Base-by-base conservation (phyloP, 768 basidiomycete species). In the Macrolepiota fuliginosa region DNA sequence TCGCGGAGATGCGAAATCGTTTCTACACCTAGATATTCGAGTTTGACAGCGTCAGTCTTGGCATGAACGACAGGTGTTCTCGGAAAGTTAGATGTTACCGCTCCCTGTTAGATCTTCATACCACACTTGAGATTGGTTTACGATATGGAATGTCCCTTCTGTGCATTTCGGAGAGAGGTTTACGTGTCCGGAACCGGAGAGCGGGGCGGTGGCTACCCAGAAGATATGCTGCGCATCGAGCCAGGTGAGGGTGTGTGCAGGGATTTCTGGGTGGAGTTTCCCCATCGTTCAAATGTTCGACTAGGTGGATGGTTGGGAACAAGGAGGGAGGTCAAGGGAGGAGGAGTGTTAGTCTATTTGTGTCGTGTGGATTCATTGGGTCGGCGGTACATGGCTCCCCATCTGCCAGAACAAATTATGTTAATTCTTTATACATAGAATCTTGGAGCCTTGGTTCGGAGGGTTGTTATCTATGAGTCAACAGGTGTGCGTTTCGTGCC, bases 91-190 rank as follows among this genome's bases (percentile, higher is more conserved):
- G 7, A 32, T 7, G 7, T 32, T 62, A 87, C 88, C 88, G 63
- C 86, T 85, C 9, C 89, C 89, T 19, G 83, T 85, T 49, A 89
- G 76, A 68, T 91, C 89, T 67, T 91, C 87, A 64, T 91, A 91
- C 89, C 89, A 90, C 1, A 87, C 84, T 50, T 71, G 74, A 45
- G 76, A 81, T 19, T 79, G 71, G 59, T 83, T 74, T 15, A 81
- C 75, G 63, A 89, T 68, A 65, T 87, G 87, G 67, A 91, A 89
- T 3, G 82, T 82, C 7, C 83, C 83, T 62, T 79, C 72, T 27
- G 81, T 74, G 49, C 85, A 86, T 65, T 90, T 90, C 0, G 89
- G 87, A 0, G 86, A 89, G 25, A 90, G 69, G 65, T 90, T 90
- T 50, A 91, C 79, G 54, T 86, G 84, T 0, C 86, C 88, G 11